These are phyloP conservation scores for Pestalotiopsis sp. DNA, from an alignment of 2,329 filamentous ascomycete genomes.

Conservation along the genomic window DNA sequence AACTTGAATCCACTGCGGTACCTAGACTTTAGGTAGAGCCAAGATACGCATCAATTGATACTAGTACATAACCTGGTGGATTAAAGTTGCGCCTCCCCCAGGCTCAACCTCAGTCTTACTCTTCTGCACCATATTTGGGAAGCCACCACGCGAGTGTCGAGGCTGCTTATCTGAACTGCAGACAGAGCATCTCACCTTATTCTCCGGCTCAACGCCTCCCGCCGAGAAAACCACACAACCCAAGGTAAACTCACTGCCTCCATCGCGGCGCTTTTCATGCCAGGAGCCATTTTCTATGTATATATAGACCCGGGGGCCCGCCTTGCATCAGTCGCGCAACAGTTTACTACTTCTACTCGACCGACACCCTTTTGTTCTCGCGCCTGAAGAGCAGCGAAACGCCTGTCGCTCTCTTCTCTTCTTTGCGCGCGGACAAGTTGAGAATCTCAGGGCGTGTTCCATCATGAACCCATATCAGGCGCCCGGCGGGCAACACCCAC, in stretches of 20 bases:
- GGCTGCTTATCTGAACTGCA: neutral
- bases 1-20: neutral
- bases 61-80: neutral
- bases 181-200: neutral
- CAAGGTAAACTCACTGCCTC: neutral
- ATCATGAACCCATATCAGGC: constrained; percentile 7
- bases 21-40: neutral
- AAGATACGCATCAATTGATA: neutral
- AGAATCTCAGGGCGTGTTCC: neutral
- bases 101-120: constrained; percentile 6
- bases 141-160: neutral
- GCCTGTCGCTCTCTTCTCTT: neutral
- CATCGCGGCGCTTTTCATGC: too few species aligned
- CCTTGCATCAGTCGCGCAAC: too few species aligned
- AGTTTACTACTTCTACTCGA: too few species aligned
- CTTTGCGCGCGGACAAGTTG: neutral
- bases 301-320: too few species aligned
- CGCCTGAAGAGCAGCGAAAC: too few species aligned
- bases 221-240: neutral
- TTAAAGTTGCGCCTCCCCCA: constrained; percentile 14
- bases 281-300: too few species aligned
- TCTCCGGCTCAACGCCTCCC: neutral
- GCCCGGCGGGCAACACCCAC: constrained; percentile 2
- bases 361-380: too few species aligned
- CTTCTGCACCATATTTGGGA: constrained; percentile 6